phyloP scores from a whole-genome alignment of 1,284 basidiomycete species.

The Cystobasidium pallidum region DNA sequence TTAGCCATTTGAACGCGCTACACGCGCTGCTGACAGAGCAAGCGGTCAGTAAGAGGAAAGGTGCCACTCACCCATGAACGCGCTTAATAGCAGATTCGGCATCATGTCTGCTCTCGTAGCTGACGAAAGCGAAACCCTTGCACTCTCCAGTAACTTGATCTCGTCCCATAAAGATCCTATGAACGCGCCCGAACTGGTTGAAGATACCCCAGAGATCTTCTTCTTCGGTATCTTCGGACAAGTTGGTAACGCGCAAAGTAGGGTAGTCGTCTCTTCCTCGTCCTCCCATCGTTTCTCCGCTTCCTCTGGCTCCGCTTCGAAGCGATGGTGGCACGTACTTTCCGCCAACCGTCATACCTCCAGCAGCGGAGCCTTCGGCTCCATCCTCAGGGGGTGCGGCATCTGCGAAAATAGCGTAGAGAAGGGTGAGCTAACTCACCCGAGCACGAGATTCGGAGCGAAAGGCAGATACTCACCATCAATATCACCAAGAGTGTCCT shows the following conservation, averaged over 20 bases:
- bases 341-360: conserved; percentile 61
- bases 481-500: conserved; percentile 71
- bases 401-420: conserved; percentile 56
- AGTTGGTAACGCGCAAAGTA: conserved; percentile 95
- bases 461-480: conserved; percentile 55
- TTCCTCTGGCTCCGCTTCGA: conserved; percentile 70
- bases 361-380: conserved; percentile 51
- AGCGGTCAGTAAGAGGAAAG: not conserved
- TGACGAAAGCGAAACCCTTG: conserved; percentile 91
- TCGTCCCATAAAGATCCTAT: conserved; percentile 88
- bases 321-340: conserved; percentile 94
- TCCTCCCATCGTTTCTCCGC: conserved; percentile 76
- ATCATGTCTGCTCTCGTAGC: conserved; percentile 78
- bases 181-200: conserved; percentile 69
- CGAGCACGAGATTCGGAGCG: not conserved
- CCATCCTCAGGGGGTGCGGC: conserved; percentile 51
- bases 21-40: no score
- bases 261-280: conserved; percentile 84
- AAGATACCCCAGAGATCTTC: conserved; percentile 93
- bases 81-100: conserved; percentile 91
- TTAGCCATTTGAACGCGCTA: not conserved
- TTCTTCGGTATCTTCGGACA: conserved; percentile 93
- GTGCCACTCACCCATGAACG: conserved; percentile 68
- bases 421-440: conserved; percentile 62
- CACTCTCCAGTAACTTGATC: conserved; percentile 93